Percentiles rank a stretch among this genome's conserved stretches.
Conservation (phyloP, 345 rosid species). For the Eucalyptus viminalis region DNA sequence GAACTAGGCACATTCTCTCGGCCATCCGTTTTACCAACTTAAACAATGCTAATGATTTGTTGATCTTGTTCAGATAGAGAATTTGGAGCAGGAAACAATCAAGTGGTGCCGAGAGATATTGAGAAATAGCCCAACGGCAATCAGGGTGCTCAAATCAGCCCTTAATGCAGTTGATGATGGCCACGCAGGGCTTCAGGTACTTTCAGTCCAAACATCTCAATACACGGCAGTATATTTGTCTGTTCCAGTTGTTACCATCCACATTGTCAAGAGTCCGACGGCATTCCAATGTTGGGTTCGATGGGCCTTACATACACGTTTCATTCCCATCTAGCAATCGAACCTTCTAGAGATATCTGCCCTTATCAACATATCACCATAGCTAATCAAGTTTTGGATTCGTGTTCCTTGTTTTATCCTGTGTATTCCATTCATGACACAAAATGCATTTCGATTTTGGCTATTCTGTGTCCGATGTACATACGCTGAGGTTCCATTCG, state of each 20-base stretch:
- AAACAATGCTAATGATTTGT: neutral
- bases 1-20: neutral
- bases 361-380: neutral
- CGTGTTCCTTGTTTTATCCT: neutral
- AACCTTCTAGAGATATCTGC: neutral
- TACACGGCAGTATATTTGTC: neutral
- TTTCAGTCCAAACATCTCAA: neutral
- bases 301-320: neutral
- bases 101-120: constrained; percentile 89
- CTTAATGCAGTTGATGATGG: constrained; percentile 94
- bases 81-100: constrained; percentile 76
- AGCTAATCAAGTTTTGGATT: neutral
- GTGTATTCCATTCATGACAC: neutral
- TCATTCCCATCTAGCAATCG: neutral
- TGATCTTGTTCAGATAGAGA: constrained; percentile 37
- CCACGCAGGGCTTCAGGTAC: constrained; percentile 88
- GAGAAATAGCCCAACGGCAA: constrained; percentile 86
- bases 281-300: neutral
- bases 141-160: constrained; percentile 83
- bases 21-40: neutral
- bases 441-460: neutral
- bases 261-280: neutral
- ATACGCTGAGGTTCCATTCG: neutral
- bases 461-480: neutral
- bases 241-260: neutral